A percentile compares a stretch with the other conserved stretches of the same genome.
These are phyloP conservation scores for Pichia sp. DNA, from an alignment of 1,139 yeast species.

Conservation along the genomic window DNA sequence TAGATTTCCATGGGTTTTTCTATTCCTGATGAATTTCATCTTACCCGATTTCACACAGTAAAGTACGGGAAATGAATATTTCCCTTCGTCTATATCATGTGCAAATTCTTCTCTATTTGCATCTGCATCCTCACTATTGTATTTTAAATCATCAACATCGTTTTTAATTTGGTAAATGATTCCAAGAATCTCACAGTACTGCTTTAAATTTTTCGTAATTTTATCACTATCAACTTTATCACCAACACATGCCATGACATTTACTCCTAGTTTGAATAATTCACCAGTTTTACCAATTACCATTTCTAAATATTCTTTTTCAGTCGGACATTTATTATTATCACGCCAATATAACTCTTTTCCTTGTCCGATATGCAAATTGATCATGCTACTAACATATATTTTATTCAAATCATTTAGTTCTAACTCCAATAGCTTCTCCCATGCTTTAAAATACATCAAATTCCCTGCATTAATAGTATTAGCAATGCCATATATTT, in stretches of 20 bases:
- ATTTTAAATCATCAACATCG: conserved; percentile 59
- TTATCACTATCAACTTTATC: conserved; percentile 33
- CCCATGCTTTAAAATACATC: conserved; percentile 71
- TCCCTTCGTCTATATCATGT: conserved; percentile 87
- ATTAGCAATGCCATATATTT: conserved; percentile 66
- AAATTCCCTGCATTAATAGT: conserved; percentile 80
- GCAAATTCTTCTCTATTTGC: conserved; percentile 59
- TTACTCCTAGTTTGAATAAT: conserved; percentile 64
- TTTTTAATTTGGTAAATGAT: conserved; percentile 78
- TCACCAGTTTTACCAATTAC: conserved; percentile 90
- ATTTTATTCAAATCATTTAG: conserved; percentile 29
- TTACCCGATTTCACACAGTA: not conserved
- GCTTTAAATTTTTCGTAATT: conserved; percentile 47
- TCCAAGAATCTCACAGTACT: conserved; percentile 69
- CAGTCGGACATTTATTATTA: conserved; percentile 52
- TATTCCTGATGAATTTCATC: too few species aligned
- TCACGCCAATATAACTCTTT: conserved; percentile 88
- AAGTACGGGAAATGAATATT: conserved; percentile 69
- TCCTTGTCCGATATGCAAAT: conserved; percentile 86
- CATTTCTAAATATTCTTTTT: conserved; percentile 69
- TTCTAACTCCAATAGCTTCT: conserved; percentile 31
- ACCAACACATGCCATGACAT: conserved; percentile 38
- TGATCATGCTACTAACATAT: conserved; percentile 64
- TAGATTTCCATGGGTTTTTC: not conserved
- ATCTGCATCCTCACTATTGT: not conserved